phyloP scores from a whole-genome alignment of 1,139 yeast genomes.

The Yamadazyma blattariae region DNA sequence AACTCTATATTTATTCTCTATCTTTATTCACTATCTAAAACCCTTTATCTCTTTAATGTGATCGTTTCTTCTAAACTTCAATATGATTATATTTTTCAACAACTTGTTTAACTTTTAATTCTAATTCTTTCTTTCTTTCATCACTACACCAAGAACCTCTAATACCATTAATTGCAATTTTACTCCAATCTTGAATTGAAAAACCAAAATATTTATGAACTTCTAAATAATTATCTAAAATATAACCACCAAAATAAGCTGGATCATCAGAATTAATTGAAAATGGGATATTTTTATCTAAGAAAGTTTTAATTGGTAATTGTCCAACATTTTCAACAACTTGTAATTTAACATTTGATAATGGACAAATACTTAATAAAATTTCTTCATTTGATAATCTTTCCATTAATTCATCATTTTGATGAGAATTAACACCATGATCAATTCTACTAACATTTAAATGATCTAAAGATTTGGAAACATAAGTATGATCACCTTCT shows the following conservation, averaged over 20 bases:
- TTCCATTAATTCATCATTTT: conserved; percentile 50
- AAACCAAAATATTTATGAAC: conserved; percentile 67
- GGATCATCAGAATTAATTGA: conserved; percentile 84
- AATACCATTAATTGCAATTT: conserved; percentile 57
- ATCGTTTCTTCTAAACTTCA: not conserved
- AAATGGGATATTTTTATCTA: conserved; percentile 65
- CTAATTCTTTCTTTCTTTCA: conserved; percentile 47
- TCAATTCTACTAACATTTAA: conserved; percentile 69
- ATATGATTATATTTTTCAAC: conserved; percentile 34
- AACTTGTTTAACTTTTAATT: conserved; percentile 43
- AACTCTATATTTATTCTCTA: not conserved
- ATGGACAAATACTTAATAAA: conserved; percentile 70
- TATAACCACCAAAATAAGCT: conserved; percentile 82
- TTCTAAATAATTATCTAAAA: conserved; percentile 66
- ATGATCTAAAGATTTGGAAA: conserved; percentile 52
- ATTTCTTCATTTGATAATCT: conserved; percentile 53
- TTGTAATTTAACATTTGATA: conserved; percentile 70
- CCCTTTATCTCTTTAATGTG: not conserved
- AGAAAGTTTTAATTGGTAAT: conserved; percentile 58
- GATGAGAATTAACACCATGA: conserved; percentile 68
- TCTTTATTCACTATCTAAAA: not conserved
- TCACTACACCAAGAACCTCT: conserved; percentile 68
- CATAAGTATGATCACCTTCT: conserved; percentile 73
- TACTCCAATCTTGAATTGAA: conserved; percentile 53
- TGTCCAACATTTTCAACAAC: conserved; percentile 67